A percentile compares a stretch with the other conserved stretches of the same genome.
Evolutionary conservation across 2,329 filamentous ascomycete species (phyloP).

Genomic region (Botrytis tulipae): DNA sequence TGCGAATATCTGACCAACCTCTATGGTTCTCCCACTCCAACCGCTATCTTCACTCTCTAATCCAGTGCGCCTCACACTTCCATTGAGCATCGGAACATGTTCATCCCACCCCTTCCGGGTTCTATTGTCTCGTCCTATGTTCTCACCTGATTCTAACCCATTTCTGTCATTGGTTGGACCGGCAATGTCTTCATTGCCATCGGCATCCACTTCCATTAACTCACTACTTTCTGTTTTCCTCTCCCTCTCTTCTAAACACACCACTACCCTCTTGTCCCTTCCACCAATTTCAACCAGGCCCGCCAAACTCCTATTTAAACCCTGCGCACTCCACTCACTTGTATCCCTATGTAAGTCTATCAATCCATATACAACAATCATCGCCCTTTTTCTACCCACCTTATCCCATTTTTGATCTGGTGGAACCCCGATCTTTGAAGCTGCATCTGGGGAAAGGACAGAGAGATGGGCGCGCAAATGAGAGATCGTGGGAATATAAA

Average conservation of each 20-base stretch:
- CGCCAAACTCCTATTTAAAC: conserved; percentile 61
- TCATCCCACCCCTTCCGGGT: conserved; percentile 44
- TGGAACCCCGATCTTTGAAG: conserved; percentile 9
- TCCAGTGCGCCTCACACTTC: conserved; percentile 47
- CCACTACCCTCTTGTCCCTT: conserved; percentile 45
- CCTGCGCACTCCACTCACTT: conserved; percentile 74
- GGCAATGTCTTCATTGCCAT: not conserved
- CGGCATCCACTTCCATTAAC: not conserved
- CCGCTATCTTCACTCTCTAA: conserved; percentile 48
- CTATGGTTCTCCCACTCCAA: conserved; percentile 59
- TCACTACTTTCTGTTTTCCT: conserved; percentile 31
- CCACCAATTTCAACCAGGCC: conserved; percentile 59
- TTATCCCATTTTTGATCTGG: conserved; percentile 6
- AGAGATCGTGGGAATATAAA: conserved; percentile 73
- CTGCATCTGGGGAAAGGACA: conserved; percentile 38
- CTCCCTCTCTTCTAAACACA: conserved; percentile 47
- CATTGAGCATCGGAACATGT: conserved; percentile 61
- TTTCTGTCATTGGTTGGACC: not conserved
- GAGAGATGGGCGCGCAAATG: conserved; percentile 76
- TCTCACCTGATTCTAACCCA: not conserved
- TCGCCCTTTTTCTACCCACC: conserved; percentile 26
- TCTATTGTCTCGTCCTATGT: conserved; percentile 19
- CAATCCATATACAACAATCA: conserved; percentile 63
- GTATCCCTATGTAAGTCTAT: conserved; percentile 64
- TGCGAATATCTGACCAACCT: conserved; percentile 55